Evolutionary conservation across 768 basidiomycete genomes (phyloP), one percentile per base, ranked within the genome.

Genomic region (Leccinum uliginosum): DNA sequence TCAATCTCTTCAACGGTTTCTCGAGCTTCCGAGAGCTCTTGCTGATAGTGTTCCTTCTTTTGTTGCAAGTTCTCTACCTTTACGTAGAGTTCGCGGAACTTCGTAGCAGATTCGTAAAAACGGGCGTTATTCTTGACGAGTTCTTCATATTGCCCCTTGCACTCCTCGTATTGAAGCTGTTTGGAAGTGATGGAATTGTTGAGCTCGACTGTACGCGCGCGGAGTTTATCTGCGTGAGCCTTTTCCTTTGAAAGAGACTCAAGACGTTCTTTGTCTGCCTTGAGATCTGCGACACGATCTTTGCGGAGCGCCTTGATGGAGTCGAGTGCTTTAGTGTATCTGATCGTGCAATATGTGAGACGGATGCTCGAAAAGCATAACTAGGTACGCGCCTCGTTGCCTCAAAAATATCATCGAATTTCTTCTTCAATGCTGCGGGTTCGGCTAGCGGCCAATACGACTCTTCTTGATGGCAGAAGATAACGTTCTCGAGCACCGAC

Each of bases 381-480:
- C n/a, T 10, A 48, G 6, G 34, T 45, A 67, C 77, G 30, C 51
- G 91, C 93, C 89, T 89, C 19, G 95, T 98, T 4, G 97, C 97
- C 72, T 99, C 97, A 65, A 99, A 98, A 55, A 99, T 99, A 65
- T 99, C 97, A 65, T 99, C 97, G 59, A 99, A 99, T 70, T 98
- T 98, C 81, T 98, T 98, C 80, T 99, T 99, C 35, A 99, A 74
- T 0, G 85, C 81, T 11, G 91, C 76, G 2, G 96, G 91, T 64
- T 98, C 97, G 0, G 94, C 81, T 23, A 99, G 79, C 0, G 97
- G 97, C 97, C 97, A 99, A 65, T 92, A 98, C 0, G 93, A 95
- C 53, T 99, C 97, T 66, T 99, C 97, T 73, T 99, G 97, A 71
- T 99, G 97, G 72, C 97, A 99, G 67, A 99, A 99, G 50, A 99